A percentile compares a stretch with the other conserved stretches of the same genome.
These are phyloP conservation scores for Phytophthora fragariae DNA, from an alignment of 352 stramenopile genomes.

Conservation along the genomic window DNA sequence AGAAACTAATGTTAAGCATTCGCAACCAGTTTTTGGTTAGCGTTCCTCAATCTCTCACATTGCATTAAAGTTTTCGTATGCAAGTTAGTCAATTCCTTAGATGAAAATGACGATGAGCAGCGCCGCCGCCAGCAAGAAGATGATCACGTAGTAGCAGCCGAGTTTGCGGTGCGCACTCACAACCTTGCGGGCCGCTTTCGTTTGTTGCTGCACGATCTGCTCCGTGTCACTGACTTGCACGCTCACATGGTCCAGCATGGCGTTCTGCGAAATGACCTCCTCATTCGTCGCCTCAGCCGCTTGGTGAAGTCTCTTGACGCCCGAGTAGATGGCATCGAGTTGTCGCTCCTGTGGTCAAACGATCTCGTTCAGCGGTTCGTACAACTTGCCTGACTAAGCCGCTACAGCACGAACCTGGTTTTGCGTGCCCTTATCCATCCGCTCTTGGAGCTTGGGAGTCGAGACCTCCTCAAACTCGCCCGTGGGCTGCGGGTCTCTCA, in stretches of 20 bases:
- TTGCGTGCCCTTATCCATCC: conserved; percentile 53
- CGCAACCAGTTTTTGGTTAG: background rate
- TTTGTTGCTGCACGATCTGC: conserved; percentile 55
- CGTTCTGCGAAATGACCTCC: conserved; percentile 67
- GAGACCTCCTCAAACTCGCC: conserved; percentile 54
- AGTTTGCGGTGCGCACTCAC: conserved; percentile 52
- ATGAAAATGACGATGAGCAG: conserved; percentile 66
- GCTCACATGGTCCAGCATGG: conserved; percentile 64
- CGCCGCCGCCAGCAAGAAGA: conserved; percentile 51
- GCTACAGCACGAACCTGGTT: conserved; percentile 43
- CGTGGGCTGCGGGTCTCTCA: conserved; percentile 35
- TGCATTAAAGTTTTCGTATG: background rate
- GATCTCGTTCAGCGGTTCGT: background rate
- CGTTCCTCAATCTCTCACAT: background rate
- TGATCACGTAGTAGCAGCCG: conserved; percentile 67
- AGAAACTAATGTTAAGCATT: conserved; percentile 6
- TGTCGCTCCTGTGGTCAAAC: conserved; percentile 52
- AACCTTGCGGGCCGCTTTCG: conserved; percentile 61
- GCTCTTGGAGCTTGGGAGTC: conserved; percentile 60
- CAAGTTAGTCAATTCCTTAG: conserved; percentile 17
- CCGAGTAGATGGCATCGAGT: conserved; percentile 62
- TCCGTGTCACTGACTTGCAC: conserved; percentile 56
- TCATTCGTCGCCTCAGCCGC: conserved; percentile 66
- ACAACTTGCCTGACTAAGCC: background rate
- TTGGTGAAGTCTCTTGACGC: conserved; percentile 60